Conservation (phyloP, 108 stramenopile species). For the Tribonema minus region DNA sequence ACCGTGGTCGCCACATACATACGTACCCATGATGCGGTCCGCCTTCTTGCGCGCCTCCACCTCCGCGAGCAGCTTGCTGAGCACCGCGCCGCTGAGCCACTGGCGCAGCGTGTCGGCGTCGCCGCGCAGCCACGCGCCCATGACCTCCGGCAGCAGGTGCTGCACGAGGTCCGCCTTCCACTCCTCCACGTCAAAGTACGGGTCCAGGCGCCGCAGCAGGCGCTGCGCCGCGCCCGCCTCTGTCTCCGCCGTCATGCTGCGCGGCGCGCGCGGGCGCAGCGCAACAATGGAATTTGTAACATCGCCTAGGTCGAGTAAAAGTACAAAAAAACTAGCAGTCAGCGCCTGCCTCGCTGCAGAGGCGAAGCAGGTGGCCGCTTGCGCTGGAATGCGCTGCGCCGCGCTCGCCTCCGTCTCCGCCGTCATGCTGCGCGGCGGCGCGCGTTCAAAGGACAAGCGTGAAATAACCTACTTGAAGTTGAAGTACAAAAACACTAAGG, state of each 20-base stretch:
- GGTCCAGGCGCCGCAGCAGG: conserved; percentile 88
- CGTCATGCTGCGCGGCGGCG: too few relatives aligned
- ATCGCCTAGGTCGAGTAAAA: too few relatives aligned
- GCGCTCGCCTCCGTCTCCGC: conserved; percentile 90
- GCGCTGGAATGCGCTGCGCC: conserved; percentile 78
- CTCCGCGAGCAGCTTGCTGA: conserved; percentile 77
- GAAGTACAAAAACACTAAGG: too few relatives aligned
- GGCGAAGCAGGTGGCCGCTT: conserved; percentile 86
- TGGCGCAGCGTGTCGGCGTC: conserved; percentile 75
- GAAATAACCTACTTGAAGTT: too few relatives aligned
- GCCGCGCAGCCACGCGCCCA: conserved; percentile 76
- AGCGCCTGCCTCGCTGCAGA: conserved; percentile 76
- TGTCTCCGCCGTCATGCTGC: conserved; percentile 84
- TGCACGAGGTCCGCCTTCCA: conserved; percentile 82
- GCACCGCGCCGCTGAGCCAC: conserved; percentile 81
- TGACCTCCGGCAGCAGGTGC: conserved; percentile 76
- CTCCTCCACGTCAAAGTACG: conserved; percentile 80
- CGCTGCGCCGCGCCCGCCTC: conserved; percentile 80
- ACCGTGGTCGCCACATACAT: too few relatives aligned
- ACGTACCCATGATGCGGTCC: too few relatives aligned
- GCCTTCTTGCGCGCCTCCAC: conserved; percentile 72
- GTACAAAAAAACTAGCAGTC: too few relatives aligned
- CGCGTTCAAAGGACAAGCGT: too few relatives aligned
- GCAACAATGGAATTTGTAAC: too few relatives aligned
- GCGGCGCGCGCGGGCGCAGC: too few relatives aligned